Base-by-base conservation (phyloP, 495 filamentous ascomycete species). In the Lasiosphaeriaceae sp. region DNA sequence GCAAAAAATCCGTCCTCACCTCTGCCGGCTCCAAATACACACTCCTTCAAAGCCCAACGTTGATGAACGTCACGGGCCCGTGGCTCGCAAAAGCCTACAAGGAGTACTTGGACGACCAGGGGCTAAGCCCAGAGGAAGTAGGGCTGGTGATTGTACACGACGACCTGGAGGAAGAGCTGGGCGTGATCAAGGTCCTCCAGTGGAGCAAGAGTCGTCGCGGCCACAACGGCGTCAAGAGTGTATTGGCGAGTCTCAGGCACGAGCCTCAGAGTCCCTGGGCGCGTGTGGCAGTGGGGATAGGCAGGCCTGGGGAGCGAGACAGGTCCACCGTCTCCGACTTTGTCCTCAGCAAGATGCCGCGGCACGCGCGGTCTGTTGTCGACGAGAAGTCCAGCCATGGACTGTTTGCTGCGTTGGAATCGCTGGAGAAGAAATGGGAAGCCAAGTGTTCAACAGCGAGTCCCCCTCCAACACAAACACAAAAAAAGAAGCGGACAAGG, bases 221-320 rank as follows among this genome's bases (percentile, higher is more conserved):
- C 0, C 91, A 96, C 68, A 91, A 92, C 57, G 91, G 91, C 5
- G 58, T 96, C 41, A 89, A 87, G 68, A 89, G 84, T 64, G 74
- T 84, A 16, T 73, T 83, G 50, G 72, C 72, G 34, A 75, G 66
- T 51, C 52, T 90, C 50, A 64, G 67, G 17, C 64, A 65, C 4
- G 66, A 61, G 11, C 50, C 64, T 16, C 56, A 57, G 1, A 62
- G 56, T 35, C 58, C 52, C 19, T 77, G 72, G 68, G 67, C 70
- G 44, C 70, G 77, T 19, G 66, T 94, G 49, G 82, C 85, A 0
- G 70, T 92, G 3, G 90, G 90, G 3, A 92, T 92, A 65, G 90
- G 87, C 29, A 70, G 90, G 45, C 89, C 89, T 0, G 69, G 63
- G 22, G 81, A 72, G 50, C 75, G 86, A 56, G 83, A 85, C 39